Evolutionary conservation across 148 eudicot species (phyloP).

Genomic region (Silene uniflora): DNA sequence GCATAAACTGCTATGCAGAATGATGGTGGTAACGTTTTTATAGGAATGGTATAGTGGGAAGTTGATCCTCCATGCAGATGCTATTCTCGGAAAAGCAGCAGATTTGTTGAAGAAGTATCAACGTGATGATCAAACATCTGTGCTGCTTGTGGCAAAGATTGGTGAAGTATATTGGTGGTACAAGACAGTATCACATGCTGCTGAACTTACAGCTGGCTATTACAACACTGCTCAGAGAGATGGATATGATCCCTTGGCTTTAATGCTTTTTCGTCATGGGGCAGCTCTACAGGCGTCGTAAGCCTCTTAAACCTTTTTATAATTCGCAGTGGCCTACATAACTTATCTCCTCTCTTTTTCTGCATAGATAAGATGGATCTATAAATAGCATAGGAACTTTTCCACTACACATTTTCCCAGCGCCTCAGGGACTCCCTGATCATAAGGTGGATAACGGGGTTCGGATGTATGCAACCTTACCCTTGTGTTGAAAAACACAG

Average conservation of each 20-base stretch:
- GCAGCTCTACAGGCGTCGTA: slow-evolving; percentile 58
- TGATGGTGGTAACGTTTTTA: slow-evolving; percentile 15
- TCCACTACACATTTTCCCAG: too few relatives aligned
- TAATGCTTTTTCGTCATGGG: slow-evolving; percentile 42
- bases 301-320: slow-evolving; percentile 19
- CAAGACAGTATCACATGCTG: slow-evolving; percentile 51
- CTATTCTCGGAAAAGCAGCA: slow-evolving; percentile 47
- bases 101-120: slow-evolving; percentile 51
- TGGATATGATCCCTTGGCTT: slow-evolving; percentile 59
- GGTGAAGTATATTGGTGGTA: slow-evolving; percentile 65
- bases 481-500: too few relatives aligned
- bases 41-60: slow-evolving; percentile 69
- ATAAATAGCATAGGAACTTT: too few relatives aligned
- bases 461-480: too few relatives aligned
- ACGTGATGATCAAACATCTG: slow-evolving; percentile 35
- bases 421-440: background rate
- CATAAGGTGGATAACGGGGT: too few relatives aligned
- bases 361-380: too few relatives aligned
- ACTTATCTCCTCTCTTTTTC: background rate
- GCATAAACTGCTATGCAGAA: background rate
- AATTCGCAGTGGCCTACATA: background rate
- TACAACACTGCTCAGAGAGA: slow-evolving; percentile 56
- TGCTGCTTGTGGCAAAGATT: slow-evolving; percentile 55
- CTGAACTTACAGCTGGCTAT: slow-evolving; percentile 72
- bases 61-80: slow-evolving; percentile 60